Base-by-base conservation (phyloP, 2,329 filamentous ascomycete species). In the Mycosphaerella sp. region DNA sequence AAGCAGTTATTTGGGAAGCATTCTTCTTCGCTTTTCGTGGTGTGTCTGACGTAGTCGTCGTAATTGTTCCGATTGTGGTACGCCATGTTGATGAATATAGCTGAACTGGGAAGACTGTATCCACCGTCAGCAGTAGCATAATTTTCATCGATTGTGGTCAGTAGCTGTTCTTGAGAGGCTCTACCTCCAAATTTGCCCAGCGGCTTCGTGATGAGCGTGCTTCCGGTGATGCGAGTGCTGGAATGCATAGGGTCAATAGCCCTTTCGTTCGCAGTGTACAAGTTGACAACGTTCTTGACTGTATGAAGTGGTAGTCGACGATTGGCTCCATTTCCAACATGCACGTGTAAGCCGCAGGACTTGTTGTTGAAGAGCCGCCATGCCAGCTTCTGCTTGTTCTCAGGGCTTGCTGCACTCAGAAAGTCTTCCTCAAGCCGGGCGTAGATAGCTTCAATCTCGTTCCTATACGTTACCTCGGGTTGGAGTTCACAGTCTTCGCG, bases 271-370 rank as follows among this genome's bases (percentile, higher is more conserved):
- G 62, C 63, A 35, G 59, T 59, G 12, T 60, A 46, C 3, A 62
- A 39, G 0, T 57, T 58, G 21, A 66, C 35, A 8, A 69, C 27
- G 27, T 66, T 68, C 49, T 60, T 60, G n/a, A 70, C 34, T 1
- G 58, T 58, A 6, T 47, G 25, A 10, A 63, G 36, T 6, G 45
- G 47, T 34, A 67, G 66, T 6, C 44, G 35, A 14, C 44, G 30
- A 0, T 59, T 58, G 3, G 54, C 25, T n/a, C 27, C 35, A 21
- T 65, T 60, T 4, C 65, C 64, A 18, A 69, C 54, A 44, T 70
- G 66, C 14, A 69, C 58, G 41, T 70, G 66, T 1, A 66, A 28
- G 0, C 62, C 65, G 21, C 55, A 58, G 2, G 45, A 53, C 3
- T 48, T 18, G 44, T 66, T 66, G 36, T 50, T 46, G n/a, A 56